These are phyloP conservation scores for Aspergillus hancockii DNA, from an alignment of 495 filamentous ascomycete genomes.

Conservation along the genomic window DNA sequence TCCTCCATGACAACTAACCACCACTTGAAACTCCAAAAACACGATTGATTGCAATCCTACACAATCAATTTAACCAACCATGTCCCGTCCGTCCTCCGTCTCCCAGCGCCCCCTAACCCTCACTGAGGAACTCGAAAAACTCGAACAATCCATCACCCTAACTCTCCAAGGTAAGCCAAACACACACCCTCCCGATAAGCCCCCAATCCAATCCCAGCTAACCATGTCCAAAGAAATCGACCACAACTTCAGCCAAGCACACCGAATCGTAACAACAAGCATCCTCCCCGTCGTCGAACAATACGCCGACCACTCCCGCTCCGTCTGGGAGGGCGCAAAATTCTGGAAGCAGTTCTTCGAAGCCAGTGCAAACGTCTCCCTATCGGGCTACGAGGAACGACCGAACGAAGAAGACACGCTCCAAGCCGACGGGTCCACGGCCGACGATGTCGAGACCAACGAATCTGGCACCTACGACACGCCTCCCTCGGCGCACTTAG, in stretches of 20 bases:
- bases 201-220: constrained; percentile 11
- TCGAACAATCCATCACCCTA: constrained; percentile 95
- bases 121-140: constrained; percentile 92
- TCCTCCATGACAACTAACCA: constrained; percentile 14
- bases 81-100: constrained; percentile 54
- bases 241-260: constrained; percentile 94
- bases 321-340: constrained; percentile 98
- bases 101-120: constrained; percentile 70
- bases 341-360: constrained; percentile 99
- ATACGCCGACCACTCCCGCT: constrained; percentile 88
- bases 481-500: constrained; percentile 31
- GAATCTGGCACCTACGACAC: constrained; percentile 39
- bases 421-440: constrained; percentile 50
- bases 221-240: constrained; percentile 76
- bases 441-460: constrained; percentile 36
- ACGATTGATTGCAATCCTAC: constrained; percentile 3
- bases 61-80: constrained; percentile 15
- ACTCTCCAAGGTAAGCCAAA: constrained; percentile 90
- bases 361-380: constrained; percentile 91
- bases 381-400: constrained; percentile 92
- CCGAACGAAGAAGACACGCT: constrained; percentile 50
- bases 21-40: background rate
- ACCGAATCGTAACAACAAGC: constrained; percentile 91
- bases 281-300: constrained; percentile 95
- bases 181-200: too few species aligned